Percentiles rank a stretch among this genome's conserved stretches.
Conservation (phyloP, 192 early-diverging fungal genomes). For the Gonapodya prolifera region DNA sequence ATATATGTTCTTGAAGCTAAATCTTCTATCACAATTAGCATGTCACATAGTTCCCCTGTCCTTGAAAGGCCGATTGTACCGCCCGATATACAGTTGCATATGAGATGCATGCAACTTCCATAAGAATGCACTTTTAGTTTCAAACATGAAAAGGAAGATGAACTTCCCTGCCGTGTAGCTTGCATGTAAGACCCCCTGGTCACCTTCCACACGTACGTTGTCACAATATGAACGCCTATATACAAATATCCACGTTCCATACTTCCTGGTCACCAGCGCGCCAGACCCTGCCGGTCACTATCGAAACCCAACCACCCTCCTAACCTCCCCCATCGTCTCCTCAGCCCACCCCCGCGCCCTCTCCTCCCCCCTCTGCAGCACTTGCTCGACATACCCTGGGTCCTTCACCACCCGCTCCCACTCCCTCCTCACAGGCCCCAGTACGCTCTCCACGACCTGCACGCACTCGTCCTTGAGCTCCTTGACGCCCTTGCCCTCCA, state of each 20-base stretch:
- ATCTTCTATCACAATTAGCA: too few species aligned
- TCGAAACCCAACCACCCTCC: constrained; percentile 43
- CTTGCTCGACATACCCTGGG: constrained; percentile 39
- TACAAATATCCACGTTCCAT: neutral
- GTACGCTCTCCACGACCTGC: constrained; percentile 39
- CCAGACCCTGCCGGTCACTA: too few species aligned
- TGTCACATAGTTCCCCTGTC: too few species aligned
- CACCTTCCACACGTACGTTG: too few species aligned
- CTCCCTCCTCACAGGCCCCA: constrained; percentile 57
- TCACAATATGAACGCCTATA: neutral
- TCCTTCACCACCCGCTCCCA: constrained; percentile 44
- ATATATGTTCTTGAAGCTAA: too few species aligned
- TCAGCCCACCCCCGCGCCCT: constrained; percentile 47
- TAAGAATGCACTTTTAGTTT: too few species aligned
- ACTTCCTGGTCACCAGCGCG: constrained; percentile 8
- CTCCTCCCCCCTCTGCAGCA: constrained; percentile 50
- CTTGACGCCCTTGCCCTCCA: constrained; percentile 33
- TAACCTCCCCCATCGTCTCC: constrained; percentile 39
- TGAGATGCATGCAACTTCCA: too few species aligned
- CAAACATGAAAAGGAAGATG: too few species aligned
- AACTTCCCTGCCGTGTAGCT: too few species aligned
- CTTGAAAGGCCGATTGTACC: too few species aligned
- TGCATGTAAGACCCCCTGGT: too few species aligned
- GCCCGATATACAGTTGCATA: too few species aligned
- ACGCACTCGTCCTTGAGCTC: constrained; percentile 63